These are phyloP conservation scores for Alternaria triticina DNA, from an alignment of 2,329 filamentous ascomycete genomes.

Conservation along the genomic window DNA sequence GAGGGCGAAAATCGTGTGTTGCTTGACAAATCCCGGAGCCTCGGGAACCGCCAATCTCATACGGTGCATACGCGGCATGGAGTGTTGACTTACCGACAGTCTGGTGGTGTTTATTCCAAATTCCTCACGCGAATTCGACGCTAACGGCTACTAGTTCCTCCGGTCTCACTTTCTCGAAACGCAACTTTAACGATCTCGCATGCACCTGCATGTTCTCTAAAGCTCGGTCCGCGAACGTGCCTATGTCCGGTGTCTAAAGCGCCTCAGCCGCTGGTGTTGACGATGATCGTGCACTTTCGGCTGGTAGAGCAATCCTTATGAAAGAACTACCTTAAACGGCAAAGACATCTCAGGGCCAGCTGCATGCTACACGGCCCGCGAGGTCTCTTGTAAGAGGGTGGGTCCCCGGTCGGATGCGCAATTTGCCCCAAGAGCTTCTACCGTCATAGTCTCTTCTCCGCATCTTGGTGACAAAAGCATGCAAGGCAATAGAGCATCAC, in stretches of 20 bases:
- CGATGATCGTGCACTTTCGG: not conserved
- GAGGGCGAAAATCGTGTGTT: not conserved
- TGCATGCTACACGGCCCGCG: not conserved
- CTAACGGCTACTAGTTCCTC: slow-evolving; percentile 20
- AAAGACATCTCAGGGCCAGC: not conserved
- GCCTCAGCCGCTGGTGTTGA: not conserved
- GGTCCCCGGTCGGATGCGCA: not conserved
- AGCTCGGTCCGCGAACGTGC: slow-evolving; percentile 2
- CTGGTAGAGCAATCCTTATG: not conserved
- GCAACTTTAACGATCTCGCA: slow-evolving; percentile 13
- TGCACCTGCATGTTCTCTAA: slow-evolving; percentile 7
- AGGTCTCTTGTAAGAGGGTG: not conserved
- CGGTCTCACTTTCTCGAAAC: slow-evolving; percentile 21
- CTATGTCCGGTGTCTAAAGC: not conserved
- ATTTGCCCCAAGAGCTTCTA: not conserved
- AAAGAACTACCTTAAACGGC: not conserved
- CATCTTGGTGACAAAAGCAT: not conserved
- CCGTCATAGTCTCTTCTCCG: not conserved
- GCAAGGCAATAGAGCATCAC: not conserved
- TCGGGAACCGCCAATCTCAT: not conserved
- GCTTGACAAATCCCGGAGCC: slow-evolving; percentile 28
- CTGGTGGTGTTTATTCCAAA: slow-evolving; percentile 40
- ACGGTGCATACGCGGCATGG: slow-evolving; percentile 1
- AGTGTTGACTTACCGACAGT: slow-evolving; percentile 9
- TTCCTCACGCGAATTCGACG: slow-evolving; percentile 22